Conservation (phyloP, 1,284 basidiomycete genomes). For the Puccinia polysora region DNA sequence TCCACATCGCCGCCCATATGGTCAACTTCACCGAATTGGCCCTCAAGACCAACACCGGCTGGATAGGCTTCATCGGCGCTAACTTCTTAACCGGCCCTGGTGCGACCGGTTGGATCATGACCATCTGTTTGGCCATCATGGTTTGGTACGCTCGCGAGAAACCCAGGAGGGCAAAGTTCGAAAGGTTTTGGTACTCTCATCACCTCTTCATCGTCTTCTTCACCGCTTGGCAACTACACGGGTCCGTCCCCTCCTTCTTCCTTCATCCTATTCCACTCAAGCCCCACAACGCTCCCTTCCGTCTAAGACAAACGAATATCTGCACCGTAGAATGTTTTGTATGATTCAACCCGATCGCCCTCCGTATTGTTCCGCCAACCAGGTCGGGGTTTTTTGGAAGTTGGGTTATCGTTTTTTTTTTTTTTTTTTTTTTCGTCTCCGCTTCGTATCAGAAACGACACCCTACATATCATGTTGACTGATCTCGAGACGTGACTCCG, state of each 20-base stretch:
- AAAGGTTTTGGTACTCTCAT: slow-evolving; percentile 72
- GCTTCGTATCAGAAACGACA: no score
- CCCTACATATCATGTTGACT: no score
- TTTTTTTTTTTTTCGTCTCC: no score
- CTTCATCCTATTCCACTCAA: background rate
- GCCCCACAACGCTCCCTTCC: no score
- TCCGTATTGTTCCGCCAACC: slow-evolving; percentile 74
- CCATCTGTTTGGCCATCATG: slow-evolving; percentile 65
- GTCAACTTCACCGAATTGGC: slow-evolving; percentile 62
- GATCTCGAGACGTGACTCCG: background rate
- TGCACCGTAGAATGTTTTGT: slow-evolving; percentile 71
- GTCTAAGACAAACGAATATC: background rate
- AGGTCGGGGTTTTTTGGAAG: slow-evolving; percentile 85
- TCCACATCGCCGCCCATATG: slow-evolving; percentile 73
- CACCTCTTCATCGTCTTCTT: slow-evolving; percentile 80
- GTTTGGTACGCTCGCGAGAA: slow-evolving; percentile 77
- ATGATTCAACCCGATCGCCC: slow-evolving; percentile 83
- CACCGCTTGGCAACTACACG: slow-evolving; percentile 78
- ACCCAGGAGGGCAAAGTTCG: slow-evolving; percentile 66
- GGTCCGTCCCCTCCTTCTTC: background rate
- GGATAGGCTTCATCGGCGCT: slow-evolving; percentile 65
- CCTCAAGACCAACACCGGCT: slow-evolving; percentile 56
- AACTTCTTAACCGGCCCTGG: slow-evolving; percentile 75
- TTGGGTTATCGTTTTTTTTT: no score
- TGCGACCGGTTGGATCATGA: slow-evolving; percentile 88